Base-by-base conservation (phyloP, 352 stramenopile species). In the Pythium brachiatum region DNA sequence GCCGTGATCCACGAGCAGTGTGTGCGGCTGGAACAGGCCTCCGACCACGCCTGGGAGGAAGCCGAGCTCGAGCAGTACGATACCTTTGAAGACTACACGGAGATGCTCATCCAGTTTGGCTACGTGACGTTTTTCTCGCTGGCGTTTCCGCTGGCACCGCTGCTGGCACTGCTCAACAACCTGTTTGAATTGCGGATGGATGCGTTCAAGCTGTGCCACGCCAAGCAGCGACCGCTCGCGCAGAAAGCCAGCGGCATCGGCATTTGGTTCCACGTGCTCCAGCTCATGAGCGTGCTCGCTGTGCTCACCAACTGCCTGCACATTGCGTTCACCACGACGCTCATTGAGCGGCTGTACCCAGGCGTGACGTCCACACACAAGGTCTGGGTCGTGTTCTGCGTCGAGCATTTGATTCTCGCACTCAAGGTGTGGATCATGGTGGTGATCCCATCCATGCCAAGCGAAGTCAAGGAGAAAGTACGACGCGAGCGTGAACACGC, bases 61-160 rank as follows among this genome's bases (percentile, higher is more conserved):
- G 83, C 94, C 51, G 83, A 94, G 59, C 76, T 97, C 16, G 85
- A 90, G 64, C 66, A 76, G 39, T 96, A 98, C 73, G 91, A 98
- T 61, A 97, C 88, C 67, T 98, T 98, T 69, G 88, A 96, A 27
- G 94, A 98, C 66, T 98, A 98, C 69, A 94, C 97, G 9, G 84
- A 93, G 69, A 91, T 95, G 81, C 66, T 98, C 43, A 94, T 98
- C 57, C 93, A 98, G 69, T 98, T 98, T 68, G 92, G 91, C 39
- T 98, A 97, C 71, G 93, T 98, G 36, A 95, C 90, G 20, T 98
- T 97, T 68, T 98, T 98, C 74, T 98, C 90, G 50, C 73, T 97
- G 15, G 87, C 96, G 2, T 90, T 98, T 44, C 94, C 95, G n/a
- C 84, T 98, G n/a, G 96, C 92, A 11, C 94, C 95, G 41, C 66